A percentile compares a stretch with the other conserved stretches of the same genome.
phyloP scores from a whole-genome alignment of 441 rosid species.

The Adansonia rubrostipa region DNA sequence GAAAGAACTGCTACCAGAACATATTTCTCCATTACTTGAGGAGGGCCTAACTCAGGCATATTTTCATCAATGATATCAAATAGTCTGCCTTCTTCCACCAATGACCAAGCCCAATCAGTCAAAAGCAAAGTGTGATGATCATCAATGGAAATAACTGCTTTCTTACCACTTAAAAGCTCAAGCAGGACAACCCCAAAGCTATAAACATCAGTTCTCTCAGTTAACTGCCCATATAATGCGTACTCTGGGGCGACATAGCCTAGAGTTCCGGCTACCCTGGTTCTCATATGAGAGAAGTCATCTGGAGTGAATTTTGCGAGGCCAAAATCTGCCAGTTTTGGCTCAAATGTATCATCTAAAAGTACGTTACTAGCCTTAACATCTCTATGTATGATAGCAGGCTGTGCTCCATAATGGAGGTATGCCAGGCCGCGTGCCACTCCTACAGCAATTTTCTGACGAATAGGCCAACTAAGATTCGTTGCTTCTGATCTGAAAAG shows the following conservation, averaged over 20 bases:
- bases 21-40: conserved; percentile 51
- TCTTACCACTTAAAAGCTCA: conserved; percentile 60
- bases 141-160: conserved; percentile 43
- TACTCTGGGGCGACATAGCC: conserved; percentile 67
- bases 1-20: conserved; percentile 52
- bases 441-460: background rate
- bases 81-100: conserved; percentile 48
- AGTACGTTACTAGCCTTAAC: conserved; percentile 67
- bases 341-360: conserved; percentile 50
- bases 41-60: conserved; percentile 42
- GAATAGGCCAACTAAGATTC: conserved; percentile 17
- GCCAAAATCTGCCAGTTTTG: conserved; percentile 70
- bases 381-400: conserved; percentile 52
- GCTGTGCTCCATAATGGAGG: conserved; percentile 56
- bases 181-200: conserved; percentile 62
- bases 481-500: background rate
- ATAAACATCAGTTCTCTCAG: conserved; percentile 55
- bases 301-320: conserved; percentile 61
- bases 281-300: conserved; percentile 53
- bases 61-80: conserved; percentile 50
- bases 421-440: conserved; percentile 63
- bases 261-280: conserved; percentile 59
- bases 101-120: conserved; percentile 60
- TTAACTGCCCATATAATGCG: conserved; percentile 54
- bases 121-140: conserved; percentile 42